These are phyloP conservation scores for Hordeum pubiflorum DNA, from an alignment of 202 grass and related monocot species.

Conservation along the genomic window DNA sequence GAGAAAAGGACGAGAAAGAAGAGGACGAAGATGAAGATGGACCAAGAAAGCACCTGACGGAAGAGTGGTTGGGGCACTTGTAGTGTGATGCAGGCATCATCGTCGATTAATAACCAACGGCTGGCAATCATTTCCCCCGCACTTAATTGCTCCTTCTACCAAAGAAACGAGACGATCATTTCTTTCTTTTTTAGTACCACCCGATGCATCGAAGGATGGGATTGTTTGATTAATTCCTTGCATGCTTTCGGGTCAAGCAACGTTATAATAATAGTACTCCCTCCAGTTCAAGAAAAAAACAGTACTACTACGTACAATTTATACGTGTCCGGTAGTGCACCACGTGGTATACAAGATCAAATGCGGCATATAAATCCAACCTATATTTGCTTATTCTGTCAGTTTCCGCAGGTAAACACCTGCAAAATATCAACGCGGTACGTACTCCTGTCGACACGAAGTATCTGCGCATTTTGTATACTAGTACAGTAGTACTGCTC, in stretches of 20 bases:
- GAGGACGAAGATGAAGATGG: neutral
- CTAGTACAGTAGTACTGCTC: too few species aligned
- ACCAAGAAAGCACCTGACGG: neutral
- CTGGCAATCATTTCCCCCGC: neutral
- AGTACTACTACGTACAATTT: too few species aligned
- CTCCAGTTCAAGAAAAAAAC: too few species aligned
- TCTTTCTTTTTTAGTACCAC: neutral
- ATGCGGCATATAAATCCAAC: neutral
- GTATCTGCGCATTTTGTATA: too few species aligned
- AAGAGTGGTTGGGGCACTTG: neutral
- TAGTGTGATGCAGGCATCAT: neutral
- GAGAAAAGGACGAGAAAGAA: neutral
- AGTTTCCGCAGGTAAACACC: neutral
- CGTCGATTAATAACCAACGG: neutral
- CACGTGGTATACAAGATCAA: neutral
- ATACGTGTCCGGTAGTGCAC: neutral
- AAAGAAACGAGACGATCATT: neutral
- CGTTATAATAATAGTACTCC: neutral
- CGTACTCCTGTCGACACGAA: neutral
- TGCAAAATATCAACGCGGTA: too few species aligned
- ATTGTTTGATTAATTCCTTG: conserved; percentile 10
- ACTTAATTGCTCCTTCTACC: neutral
- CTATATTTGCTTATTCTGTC: neutral
- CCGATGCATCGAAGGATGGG: neutral
- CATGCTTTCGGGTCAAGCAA: conserved; percentile 42